Evolutionary conservation across 129 eudicot species (phyloP).

Genomic region (Erigeron canadensis): DNA sequence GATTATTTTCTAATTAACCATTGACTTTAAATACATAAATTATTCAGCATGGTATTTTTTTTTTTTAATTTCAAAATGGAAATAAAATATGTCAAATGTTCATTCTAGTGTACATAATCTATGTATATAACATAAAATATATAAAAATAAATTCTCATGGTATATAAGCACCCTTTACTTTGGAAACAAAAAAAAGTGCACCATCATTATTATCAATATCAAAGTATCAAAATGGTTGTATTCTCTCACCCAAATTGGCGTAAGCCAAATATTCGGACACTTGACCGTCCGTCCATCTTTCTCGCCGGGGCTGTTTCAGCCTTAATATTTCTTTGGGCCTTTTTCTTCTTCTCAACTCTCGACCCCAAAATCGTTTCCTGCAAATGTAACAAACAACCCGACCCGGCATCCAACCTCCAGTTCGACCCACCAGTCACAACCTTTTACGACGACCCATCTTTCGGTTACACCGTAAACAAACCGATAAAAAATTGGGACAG

Average conservation of each 20-base stretch:
- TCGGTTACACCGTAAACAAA: conserved; percentile 30
- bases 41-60: no score
- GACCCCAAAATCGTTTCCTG: conserved; percentile 16
- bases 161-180: conserved; percentile 30
- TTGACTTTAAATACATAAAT: not conserved
- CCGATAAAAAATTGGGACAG: conserved; percentile 32
- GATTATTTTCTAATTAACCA: not conserved
- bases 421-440: conserved; percentile 39
- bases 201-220: not conserved
- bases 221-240: conserved; percentile 18
- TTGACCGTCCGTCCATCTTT: conserved; percentile 37
- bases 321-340: conserved; percentile 21
- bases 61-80: not conserved
- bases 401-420: conserved; percentile 26
- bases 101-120: not conserved
- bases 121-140: not conserved
- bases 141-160: conserved; percentile 15
- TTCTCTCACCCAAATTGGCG: conserved; percentile 32
- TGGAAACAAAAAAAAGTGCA: not conserved
- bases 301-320: conserved; percentile 40
- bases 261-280: conserved; percentile 31
- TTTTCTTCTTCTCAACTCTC: conserved; percentile 27
- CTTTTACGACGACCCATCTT: conserved; percentile 45
- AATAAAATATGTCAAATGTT: not conserved
- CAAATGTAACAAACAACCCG: conserved; percentile 19